Evolutionary conservation across 495 filamentous ascomycete species (phyloP).

Genomic region (Penicillium paradoxum): DNA sequence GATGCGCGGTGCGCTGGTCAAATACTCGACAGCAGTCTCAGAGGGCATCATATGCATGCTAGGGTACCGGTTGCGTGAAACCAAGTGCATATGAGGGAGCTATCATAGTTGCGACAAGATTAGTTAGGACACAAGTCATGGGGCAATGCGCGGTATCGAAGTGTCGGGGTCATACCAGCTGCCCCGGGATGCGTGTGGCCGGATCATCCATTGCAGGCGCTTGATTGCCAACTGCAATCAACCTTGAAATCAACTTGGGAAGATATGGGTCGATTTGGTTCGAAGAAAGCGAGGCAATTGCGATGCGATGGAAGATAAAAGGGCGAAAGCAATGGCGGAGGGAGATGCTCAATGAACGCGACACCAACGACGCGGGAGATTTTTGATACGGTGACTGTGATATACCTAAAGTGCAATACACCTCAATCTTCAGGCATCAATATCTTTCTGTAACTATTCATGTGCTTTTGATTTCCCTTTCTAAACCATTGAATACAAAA

Average conservation of each 20-base stretch:
- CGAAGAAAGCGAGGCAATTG: slow-evolving; percentile 19
- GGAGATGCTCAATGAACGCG: slow-evolving; percentile 23
- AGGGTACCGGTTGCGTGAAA: slow-evolving; percentile 73
- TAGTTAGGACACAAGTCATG: slow-evolving; percentile 14
- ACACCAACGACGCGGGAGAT: slow-evolving; percentile 38
- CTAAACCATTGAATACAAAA: neutral
- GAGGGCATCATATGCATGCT: slow-evolving; percentile 59
- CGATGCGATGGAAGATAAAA: slow-evolving; percentile 3
- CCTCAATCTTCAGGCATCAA: slow-evolving; percentile 18
- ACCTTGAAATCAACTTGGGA: neutral
- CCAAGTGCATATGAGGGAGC: slow-evolving; percentile 82
- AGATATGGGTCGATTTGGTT: neutral
- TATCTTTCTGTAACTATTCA: neutral
- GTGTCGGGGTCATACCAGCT: slow-evolving; percentile 47
- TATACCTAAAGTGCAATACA: slow-evolving; percentile 19
- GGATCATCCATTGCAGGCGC: slow-evolving; percentile 57
- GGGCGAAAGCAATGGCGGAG: slow-evolving; percentile 14
- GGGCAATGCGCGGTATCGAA: neutral
- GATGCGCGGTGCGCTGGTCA: slow-evolving; percentile 72
- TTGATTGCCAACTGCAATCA: slow-evolving; percentile 9
- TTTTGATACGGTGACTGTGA: slow-evolving; percentile 22
- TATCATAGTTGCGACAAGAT: slow-evolving; percentile 28
- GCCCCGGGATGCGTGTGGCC: slow-evolving; percentile 55
- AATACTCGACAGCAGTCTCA: slow-evolving; percentile 67
- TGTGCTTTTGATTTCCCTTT: neutral